Conservation (phyloP, 2,329 filamentous ascomycete genomes). For the Cytospora mali region DNA sequence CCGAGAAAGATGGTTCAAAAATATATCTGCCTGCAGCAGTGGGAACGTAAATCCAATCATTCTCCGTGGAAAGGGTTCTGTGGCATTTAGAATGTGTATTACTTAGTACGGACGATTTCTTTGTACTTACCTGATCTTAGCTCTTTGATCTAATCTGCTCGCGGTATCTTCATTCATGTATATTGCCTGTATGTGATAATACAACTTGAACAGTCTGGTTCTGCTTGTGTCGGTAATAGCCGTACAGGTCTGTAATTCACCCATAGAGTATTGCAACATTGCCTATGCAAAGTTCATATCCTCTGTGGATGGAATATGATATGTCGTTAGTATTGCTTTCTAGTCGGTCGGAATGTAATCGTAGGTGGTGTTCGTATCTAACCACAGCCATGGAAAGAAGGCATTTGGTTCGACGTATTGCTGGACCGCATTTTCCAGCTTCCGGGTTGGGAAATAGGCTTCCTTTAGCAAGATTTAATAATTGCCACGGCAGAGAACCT, state of each 20-base stretch:
- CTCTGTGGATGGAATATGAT: slow-evolving; percentile 3
- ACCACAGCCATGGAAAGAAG: slow-evolving; percentile 31
- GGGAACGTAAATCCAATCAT: slow-evolving; percentile 8
- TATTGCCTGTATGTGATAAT: slow-evolving; percentile 29
- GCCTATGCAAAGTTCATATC: slow-evolving; percentile 29
- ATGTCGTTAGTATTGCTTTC: slow-evolving; percentile 14
- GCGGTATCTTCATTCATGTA: slow-evolving; percentile 7
- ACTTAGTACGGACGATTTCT: neutral
- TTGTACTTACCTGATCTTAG: slow-evolving; percentile 7
- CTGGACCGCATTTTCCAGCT: slow-evolving; percentile 14
- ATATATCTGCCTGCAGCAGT: slow-evolving; percentile 7
- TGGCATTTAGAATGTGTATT: neutral
- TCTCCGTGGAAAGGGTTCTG: neutral
- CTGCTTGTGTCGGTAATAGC: neutral
- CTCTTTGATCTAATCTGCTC: neutral
- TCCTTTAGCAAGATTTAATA: slow-evolving; percentile 15
- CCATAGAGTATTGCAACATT: slow-evolving; percentile 27
- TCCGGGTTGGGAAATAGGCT: slow-evolving; percentile 27
- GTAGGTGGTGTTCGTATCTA: slow-evolving; percentile 3
- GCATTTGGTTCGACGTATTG: slow-evolving; percentile 23
- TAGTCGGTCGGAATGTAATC: slow-evolving; percentile 17
- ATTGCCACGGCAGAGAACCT: neutral
- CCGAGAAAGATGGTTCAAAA: rapidly evolving
- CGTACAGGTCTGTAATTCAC: neutral
- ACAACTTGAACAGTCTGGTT: slow-evolving; percentile 28